Evolutionary conservation across 2,329 filamentous ascomycete genomes (phyloP).

Genomic region (Phialocephala sp.): DNA sequence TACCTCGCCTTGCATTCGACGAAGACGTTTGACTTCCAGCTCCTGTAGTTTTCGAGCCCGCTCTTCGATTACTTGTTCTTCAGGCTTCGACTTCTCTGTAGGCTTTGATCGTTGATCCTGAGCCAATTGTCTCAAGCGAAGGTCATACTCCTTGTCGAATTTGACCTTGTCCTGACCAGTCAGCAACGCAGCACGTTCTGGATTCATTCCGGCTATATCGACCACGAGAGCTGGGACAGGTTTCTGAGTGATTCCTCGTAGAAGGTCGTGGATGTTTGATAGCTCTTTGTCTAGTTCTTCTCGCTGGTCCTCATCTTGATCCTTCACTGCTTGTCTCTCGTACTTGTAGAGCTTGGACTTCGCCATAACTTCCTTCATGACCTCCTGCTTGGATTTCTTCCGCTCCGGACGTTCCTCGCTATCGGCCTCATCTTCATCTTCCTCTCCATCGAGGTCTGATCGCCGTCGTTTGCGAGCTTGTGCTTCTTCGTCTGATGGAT

Average conservation of each 20-base stretch:
- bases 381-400: slow-evolving; percentile 94
- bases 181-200: slow-evolving; percentile 65
- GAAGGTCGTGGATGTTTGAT: slow-evolving; percentile 73
- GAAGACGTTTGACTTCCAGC: slow-evolving; percentile 81
- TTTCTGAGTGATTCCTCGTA: slow-evolving; percentile 63
- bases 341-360: slow-evolving; percentile 97
- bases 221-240: slow-evolving; percentile 47
- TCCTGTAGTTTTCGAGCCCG: slow-evolving; percentile 78
- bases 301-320: slow-evolving; percentile 88
- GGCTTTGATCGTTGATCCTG: slow-evolving; percentile 86
- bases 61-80: slow-evolving; percentile 81
- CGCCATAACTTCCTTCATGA: slow-evolving; percentile 97
- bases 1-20: slow-evolving; percentile 87
- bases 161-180: slow-evolving; percentile 66
- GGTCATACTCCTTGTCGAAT: slow-evolving; percentile 87
- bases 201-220: slow-evolving; percentile 59
- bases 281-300: slow-evolving; percentile 86
- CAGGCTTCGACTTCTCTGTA: slow-evolving; percentile 87
- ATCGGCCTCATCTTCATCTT: slow-evolving; percentile 56
- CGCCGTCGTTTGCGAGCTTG: slow-evolving; percentile 62
- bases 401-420: slow-evolving; percentile 69
- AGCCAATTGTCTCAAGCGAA: slow-evolving; percentile 79
- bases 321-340: slow-evolving; percentile 89
- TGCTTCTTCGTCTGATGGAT: slow-evolving; percentile 58
- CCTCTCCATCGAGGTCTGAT: slow-evolving; percentile 52